Conservation (phyloP, 2,329 filamentous ascomycete species). For the Lasiodiplodia sp. region DNA sequence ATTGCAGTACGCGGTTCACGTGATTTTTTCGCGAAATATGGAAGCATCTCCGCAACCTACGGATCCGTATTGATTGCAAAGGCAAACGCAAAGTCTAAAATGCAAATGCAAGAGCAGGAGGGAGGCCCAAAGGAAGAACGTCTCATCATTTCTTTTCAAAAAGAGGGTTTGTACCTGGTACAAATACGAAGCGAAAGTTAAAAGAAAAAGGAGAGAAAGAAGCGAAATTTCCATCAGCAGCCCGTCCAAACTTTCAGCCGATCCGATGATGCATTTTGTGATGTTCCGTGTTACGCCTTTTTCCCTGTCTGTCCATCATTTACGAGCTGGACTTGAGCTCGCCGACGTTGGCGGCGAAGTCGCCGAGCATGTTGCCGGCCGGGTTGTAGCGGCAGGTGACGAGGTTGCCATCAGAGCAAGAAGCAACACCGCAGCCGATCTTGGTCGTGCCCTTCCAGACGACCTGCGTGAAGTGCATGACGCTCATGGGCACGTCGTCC, state of each 20-base stretch:
- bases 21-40: too few species aligned
- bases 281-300: not conserved
- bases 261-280: too few species aligned
- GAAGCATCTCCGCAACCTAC: too few species aligned
- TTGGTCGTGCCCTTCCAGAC: constrained; percentile 47
- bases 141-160: not conserved
- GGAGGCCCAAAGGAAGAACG: not conserved
- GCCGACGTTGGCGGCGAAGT: constrained; percentile 3
- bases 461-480: constrained; percentile 47
- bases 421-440: constrained; percentile 44
- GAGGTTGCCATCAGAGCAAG: constrained; percentile 41
- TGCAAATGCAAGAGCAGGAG: too few species aligned
- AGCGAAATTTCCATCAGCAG: not conserved
- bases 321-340: not conserved
- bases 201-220: not conserved
- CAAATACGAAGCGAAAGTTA: not conserved
- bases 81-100: too few species aligned
- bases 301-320: not conserved
- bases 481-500: constrained; percentile 43
- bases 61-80: too few species aligned
- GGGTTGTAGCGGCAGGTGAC: constrained; percentile 89
- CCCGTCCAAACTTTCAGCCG: not conserved
- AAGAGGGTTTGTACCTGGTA: not conserved
- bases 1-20: too few species aligned
- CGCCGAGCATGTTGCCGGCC: constrained; percentile 50